Evolutionary conservation across 805 yeast species (phyloP), one percentile per base, ranked within the genome.

Genomic region (Candida berthetii): DNA sequence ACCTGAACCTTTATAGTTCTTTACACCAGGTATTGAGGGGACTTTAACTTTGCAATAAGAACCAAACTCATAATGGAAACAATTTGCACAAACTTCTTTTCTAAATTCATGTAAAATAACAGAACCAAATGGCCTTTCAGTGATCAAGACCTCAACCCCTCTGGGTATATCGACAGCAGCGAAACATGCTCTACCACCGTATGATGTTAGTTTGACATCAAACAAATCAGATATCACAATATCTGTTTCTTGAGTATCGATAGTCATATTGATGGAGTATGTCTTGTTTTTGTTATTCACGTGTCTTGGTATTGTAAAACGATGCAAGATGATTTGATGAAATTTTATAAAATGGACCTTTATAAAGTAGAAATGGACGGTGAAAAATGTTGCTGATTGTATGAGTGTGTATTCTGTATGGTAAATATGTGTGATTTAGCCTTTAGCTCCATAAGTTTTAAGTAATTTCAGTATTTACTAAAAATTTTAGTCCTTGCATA

Each of bases 161-260:
- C 55, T 49, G 13, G 67, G 58, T 13, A 81, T 71, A n/a, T 52
- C 43, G 2, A 28, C 24, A 0, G 43, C 48, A 9, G 85, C 73
- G 53, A 74, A 80, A 48, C 82, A 78, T 1, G 85, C 85, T 42
- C 85, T 64, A 14, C 85, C 84, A n/a, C 85, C 84, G 31, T 72
- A 74, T 33, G 58, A 55, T 4, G 82, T 76, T 31, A 60, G 54
- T 3, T 50, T 44, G 1, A 72, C 65, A 6, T 49, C 52, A 44
- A 70, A 69, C 14, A 38, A 45, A 1, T 58, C 57, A 0, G 72
- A 66, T 1, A 66, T 29, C 2, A 14, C 13, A 17, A 55, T 54
- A 9, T 37, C 41, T 7, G 51, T 45, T 37, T 46, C 48, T 7
- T 9, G 18, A n/a, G 34, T 33, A n/a, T 32, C 42, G 16, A 38